These are phyloP conservation scores for Spathaspora passalidarum DNA, from an alignment of 805 yeast species.

Conservation along the genomic window DNA sequence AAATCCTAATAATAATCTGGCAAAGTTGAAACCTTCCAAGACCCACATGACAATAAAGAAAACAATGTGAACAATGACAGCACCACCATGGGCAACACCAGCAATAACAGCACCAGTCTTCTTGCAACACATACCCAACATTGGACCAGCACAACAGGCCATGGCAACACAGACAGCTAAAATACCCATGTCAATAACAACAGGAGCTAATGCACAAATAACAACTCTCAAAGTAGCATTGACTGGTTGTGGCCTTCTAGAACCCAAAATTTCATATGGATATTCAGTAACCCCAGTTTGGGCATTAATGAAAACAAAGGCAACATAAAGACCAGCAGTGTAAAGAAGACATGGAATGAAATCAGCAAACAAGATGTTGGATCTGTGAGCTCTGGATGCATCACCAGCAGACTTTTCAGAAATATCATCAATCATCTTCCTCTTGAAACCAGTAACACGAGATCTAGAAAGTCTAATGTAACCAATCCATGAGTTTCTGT, in stretches of 20 bases:
- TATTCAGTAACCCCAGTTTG: constrained; percentile 71
- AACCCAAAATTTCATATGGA: constrained; percentile 27
- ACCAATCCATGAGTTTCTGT: constrained; percentile 87
- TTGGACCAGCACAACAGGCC: constrained; percentile 97
- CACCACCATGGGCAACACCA: constrained; percentile 92
- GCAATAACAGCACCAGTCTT: constrained; percentile 95
- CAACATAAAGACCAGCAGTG: constrained; percentile 69
- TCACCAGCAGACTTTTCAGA: constrained; percentile 72
- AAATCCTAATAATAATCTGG: constrained; percentile 83
- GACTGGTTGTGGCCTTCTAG: constrained; percentile 44
- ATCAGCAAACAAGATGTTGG: constrained; percentile 78
- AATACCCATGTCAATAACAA: constrained; percentile 85
- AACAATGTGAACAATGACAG: constrained; percentile 81
- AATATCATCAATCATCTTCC: constrained; percentile 60
- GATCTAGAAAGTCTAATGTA: constrained; percentile 79
- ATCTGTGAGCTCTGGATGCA: constrained; percentile 70
- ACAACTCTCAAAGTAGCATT: constrained; percentile 71
- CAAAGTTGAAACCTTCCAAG: constrained; percentile 85
- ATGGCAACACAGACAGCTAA: constrained; percentile 71
- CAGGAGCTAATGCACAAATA: constrained; percentile 86
- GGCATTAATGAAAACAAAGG: constrained; percentile 78
- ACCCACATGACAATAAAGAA: constrained; percentile 98
- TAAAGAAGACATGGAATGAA: constrained; percentile 68
- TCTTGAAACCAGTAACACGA: constrained; percentile 87
- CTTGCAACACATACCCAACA: constrained; percentile 92